Evolutionary conservation across 179 eudicot genomes (phyloP), one percentile per base, ranked within the genome.

Genomic region (Amaranthus tricolor): DNA sequence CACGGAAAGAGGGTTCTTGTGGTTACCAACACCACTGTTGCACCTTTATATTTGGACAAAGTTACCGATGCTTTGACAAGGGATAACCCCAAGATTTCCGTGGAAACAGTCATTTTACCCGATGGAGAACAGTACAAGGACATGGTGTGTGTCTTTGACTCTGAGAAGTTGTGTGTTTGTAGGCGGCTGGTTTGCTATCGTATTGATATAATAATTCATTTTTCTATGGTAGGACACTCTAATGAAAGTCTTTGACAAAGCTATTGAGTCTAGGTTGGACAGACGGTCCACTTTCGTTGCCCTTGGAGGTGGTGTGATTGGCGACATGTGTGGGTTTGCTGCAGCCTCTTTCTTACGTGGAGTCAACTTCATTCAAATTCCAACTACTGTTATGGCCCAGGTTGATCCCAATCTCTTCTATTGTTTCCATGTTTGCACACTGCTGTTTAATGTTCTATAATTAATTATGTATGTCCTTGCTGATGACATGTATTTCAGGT

Each of bases 361-460:
- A 74, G 97, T 96, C 45, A 96, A 96, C 81, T 93, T 96, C 80
- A 93, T 96, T 78, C 99, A 96, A 78, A 93, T 96, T 70, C 99
- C 99, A 16, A 96, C 99, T 1, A 96, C 99, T 64, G 97, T 96
- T 50, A 96, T 96, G 99, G 89, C 99, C 21, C 99, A 96, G 97
- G 99, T 93, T 74, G 77, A 19, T 8, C 68, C 65, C 62, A 60
- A 43, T 57, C 71, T 40, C 16, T 80, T 61, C 3, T 57, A 19
- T 17, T 12, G 7, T 52, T 76, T 15, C 19, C 5, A 12, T 69
- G n/a, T 51, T 31, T 58, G 20, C 3, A 31, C 53, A 59, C 51
- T 55, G 74, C 51, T 21, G 49, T 62, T 9, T 50, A 40, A 9
- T 31, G 53, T 24, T 61, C 8, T 20, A 61, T 66, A 44, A 6